Percentiles rank a stretch among this genome's conserved stretches.
phyloP scores from a whole-genome alignment of 2,329 filamentous ascomycete genomes.

The Aspergillus piperis region DNA sequence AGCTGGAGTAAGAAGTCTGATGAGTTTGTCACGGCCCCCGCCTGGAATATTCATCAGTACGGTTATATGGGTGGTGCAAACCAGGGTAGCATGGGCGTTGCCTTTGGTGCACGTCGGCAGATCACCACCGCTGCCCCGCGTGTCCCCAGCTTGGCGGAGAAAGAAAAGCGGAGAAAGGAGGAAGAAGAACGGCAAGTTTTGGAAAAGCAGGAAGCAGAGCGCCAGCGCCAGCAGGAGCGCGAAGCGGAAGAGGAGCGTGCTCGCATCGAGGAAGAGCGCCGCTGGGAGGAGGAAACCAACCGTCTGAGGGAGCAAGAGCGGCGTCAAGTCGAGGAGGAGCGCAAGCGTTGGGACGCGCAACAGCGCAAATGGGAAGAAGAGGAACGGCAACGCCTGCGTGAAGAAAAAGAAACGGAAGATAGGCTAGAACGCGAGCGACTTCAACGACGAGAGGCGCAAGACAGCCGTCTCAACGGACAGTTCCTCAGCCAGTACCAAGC shows the following conservation, averaged over 20 bases:
- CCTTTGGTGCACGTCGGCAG: slow-evolving; percentile 87
- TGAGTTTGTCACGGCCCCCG: slow-evolving; percentile 77
- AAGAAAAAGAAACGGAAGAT: slow-evolving; percentile 73
- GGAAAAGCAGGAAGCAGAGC: slow-evolving; percentile 57
- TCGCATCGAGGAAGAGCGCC: slow-evolving; percentile 48
- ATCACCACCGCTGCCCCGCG: slow-evolving; percentile 80
- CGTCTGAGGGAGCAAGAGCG: slow-evolving; percentile 54
- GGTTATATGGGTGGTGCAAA: slow-evolving; percentile 97
- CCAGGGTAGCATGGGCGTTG: slow-evolving; percentile 90
- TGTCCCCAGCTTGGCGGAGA: slow-evolving; percentile 81
- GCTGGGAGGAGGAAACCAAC: slow-evolving; percentile 50
- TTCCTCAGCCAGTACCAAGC: slow-evolving; percentile 84
- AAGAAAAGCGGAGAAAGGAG: slow-evolving; percentile 68
- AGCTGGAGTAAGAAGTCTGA: slow-evolving; percentile 89
- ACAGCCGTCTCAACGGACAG: slow-evolving; percentile 74
- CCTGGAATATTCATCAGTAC: slow-evolving; percentile 98
- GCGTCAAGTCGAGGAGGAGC: slow-evolving; percentile 48
- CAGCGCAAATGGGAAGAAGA: slow-evolving; percentile 72
- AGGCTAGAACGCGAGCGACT: slow-evolving; percentile 67
- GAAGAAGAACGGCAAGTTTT: slow-evolving; percentile 56
- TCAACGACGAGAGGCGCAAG: slow-evolving; percentile 61
- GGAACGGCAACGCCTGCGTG: slow-evolving; percentile 68
- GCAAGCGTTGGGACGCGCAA: slow-evolving; percentile 53
- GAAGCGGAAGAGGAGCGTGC: slow-evolving; percentile 53
- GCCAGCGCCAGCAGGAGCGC: slow-evolving; percentile 48